phyloP scores from a whole-genome alignment of 1,284 basidiomycete genomes.

The Leccinum subfulvum region DNA sequence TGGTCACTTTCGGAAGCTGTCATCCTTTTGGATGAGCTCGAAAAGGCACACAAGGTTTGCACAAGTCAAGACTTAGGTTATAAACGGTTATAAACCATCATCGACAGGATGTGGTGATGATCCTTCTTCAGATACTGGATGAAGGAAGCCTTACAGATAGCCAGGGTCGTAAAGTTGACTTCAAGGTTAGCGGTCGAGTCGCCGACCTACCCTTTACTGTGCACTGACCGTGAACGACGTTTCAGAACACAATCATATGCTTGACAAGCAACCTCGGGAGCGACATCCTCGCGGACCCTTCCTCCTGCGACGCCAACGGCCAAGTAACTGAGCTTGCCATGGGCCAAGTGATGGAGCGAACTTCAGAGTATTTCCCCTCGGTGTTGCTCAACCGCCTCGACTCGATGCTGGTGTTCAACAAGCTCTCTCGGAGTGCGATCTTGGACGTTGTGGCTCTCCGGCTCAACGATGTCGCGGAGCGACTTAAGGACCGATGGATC shows the following conservation, averaged over 20 bases:
- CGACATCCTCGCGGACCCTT: slow-evolving; percentile 73
- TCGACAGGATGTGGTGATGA: slow-evolving; percentile 79
- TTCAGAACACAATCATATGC: slow-evolving; percentile 36
- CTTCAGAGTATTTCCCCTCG: slow-evolving; percentile 81
- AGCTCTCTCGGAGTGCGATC: slow-evolving; percentile 56
- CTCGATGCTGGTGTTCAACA: slow-evolving; percentile 88
- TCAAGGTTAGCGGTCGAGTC: slow-evolving; percentile 53
- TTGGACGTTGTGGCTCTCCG: slow-evolving; percentile 40
- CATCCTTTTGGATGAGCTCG: slow-evolving; percentile 83
- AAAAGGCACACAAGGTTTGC: slow-evolving; percentile 82
- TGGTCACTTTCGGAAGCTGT: slow-evolving; percentile 48
- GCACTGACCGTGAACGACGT: background rate
- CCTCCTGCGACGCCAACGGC: slow-evolving; percentile 66
- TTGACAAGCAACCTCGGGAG: slow-evolving; percentile 55
- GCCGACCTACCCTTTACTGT: background rate
- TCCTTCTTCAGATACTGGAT: slow-evolving; percentile 89
- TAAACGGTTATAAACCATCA: background rate
- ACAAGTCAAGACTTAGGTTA: background rate
- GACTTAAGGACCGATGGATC: slow-evolving; percentile 68
- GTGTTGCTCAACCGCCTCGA: slow-evolving; percentile 90
- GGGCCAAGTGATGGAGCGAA: slow-evolving; percentile 72
- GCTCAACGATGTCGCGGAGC: slow-evolving; percentile 58
- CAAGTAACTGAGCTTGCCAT: slow-evolving; percentile 66
- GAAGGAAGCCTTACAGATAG: slow-evolving; percentile 89
- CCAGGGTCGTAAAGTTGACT: slow-evolving; percentile 75